Percentiles rank a stretch among this genome's conserved stretches.
These are phyloP conservation scores for Solanum hybrid DNA, from an alignment of 305 asterid genomes.

Conservation along the genomic window DNA sequence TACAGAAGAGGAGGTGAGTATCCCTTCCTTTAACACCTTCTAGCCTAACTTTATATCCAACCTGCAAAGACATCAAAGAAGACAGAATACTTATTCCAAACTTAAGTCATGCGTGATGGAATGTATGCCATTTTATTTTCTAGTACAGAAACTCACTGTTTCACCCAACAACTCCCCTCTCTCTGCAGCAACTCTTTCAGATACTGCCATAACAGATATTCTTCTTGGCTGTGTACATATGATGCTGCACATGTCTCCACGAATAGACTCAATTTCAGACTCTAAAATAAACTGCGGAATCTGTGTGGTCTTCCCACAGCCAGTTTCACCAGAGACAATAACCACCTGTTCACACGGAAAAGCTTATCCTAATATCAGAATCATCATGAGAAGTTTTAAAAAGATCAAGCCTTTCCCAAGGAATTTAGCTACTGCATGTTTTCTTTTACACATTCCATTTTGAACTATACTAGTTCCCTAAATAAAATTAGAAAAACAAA, in stretches of 20 bases:
- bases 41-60: slow-evolving; percentile 91
- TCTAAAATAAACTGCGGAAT: slow-evolving; percentile 90
- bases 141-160: slow-evolving; percentile 47
- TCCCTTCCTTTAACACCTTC: slow-evolving; percentile 95
- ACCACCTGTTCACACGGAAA: slow-evolving; percentile 46
- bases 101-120: background rate
- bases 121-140: background rate
- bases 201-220: slow-evolving; percentile 90
- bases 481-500: slow-evolving; percentile 3
- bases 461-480: background rate
- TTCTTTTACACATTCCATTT: background rate
- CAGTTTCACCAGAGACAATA: slow-evolving; percentile 94
- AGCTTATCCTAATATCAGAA: slow-evolving; percentile 11
- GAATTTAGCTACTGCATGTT: background rate
- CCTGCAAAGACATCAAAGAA: slow-evolving; percentile 33
- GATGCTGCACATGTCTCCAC: slow-evolving; percentile 72
- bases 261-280: slow-evolving; percentile 57
- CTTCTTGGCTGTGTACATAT: slow-evolving; percentile 92
- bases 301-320: slow-evolving; percentile 98
- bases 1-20: slow-evolving; percentile 95
- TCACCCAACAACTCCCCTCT: slow-evolving; percentile 94
- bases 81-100: background rate
- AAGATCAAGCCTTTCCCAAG: background rate
- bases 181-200: slow-evolving; percentile 91
- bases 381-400: background rate